Conservation (phyloP, 495 filamentous ascomycete genomes). For the Astrothelium subdiscretum region DNA sequence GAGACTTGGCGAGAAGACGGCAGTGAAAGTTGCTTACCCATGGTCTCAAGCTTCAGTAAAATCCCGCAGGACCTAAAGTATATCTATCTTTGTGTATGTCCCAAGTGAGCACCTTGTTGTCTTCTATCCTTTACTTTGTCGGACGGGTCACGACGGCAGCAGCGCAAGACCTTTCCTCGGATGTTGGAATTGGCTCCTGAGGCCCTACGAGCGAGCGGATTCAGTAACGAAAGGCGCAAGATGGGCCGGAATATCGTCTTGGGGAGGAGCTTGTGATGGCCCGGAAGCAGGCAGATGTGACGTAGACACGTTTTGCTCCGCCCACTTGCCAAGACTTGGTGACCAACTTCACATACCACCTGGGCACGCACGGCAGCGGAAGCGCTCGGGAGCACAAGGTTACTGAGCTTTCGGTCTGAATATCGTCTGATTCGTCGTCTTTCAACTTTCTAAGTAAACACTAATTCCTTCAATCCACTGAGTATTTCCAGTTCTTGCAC, state of each 20-base stretch:
- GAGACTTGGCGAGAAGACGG: not conserved
- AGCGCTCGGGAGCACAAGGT: too few species aligned
- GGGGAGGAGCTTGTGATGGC: too few species aligned
- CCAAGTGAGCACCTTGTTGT: not conserved
- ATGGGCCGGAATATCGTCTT: too few species aligned
- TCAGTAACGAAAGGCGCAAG: too few species aligned
- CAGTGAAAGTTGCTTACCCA: not conserved
- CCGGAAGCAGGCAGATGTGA: not conserved
- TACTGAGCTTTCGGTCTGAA: too few species aligned
- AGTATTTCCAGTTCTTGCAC: too few species aligned
- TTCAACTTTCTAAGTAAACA: too few species aligned
- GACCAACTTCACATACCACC: too few species aligned
- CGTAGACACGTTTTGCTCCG: not conserved
- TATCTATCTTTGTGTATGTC: not conserved
- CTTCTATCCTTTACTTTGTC: not conserved
- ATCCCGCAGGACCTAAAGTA: not conserved
- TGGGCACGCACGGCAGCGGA: too few species aligned
- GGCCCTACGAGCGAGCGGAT: not conserved
- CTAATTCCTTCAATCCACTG: too few species aligned
- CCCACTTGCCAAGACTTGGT: not conserved
- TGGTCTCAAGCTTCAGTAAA: not conserved
- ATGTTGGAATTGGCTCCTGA: not conserved
- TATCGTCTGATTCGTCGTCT: too few species aligned
- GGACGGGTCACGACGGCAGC: not conserved
- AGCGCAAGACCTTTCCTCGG: not conserved